A percentile compares a stretch with the other conserved stretches of the same genome.
Evolutionary conservation across 371 early-diverging fungal genomes (phyloP).

Genomic region (Dipsacomyces acuminosporus): DNA sequence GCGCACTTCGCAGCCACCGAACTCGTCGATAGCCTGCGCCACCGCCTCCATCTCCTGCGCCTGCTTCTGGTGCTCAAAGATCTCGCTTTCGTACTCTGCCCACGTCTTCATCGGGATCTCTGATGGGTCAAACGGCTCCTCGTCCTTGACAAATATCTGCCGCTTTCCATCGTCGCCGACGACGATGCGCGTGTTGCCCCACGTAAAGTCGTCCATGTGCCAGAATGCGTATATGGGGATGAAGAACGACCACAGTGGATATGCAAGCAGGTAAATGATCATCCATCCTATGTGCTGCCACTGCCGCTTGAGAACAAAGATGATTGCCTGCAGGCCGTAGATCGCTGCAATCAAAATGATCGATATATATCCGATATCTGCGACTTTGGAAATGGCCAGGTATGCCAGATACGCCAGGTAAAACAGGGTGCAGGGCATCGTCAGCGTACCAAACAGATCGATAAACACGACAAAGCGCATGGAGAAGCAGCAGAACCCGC

Average conservation of each 20-base stretch:
- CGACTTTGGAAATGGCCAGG: constrained; percentile 47
- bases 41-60: constrained; percentile 41
- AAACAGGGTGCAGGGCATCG: constrained; percentile 85
- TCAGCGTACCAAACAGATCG: constrained; percentile 88
- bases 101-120: constrained; percentile 82
- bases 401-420: constrained; percentile 75
- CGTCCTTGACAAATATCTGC: constrained; percentile 52
- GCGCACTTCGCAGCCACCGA: constrained; percentile 20
- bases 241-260: constrained; percentile 77
- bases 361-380: constrained; percentile 59
- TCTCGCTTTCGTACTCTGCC: constrained; percentile 75
- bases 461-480: constrained; percentile 95
- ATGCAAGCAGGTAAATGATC: constrained; percentile 82
- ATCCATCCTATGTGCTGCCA: constrained; percentile 97
- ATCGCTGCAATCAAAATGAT: constrained; percentile 62
- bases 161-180: constrained; percentile 82
- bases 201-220: constrained; percentile 96
- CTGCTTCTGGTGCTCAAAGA: constrained; percentile 43
- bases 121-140: constrained; percentile 75
- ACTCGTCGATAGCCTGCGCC: constrained; percentile 38
- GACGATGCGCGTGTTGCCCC: constrained; percentile 95
- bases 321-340: constrained; percentile 76
- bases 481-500: constrained; percentile 96
- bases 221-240: constrained; percentile 84
- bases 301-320: constrained; percentile 74